phyloP scores from a whole-genome alignment of 257 asterid genomes.

The Catharanthus roseus region DNA sequence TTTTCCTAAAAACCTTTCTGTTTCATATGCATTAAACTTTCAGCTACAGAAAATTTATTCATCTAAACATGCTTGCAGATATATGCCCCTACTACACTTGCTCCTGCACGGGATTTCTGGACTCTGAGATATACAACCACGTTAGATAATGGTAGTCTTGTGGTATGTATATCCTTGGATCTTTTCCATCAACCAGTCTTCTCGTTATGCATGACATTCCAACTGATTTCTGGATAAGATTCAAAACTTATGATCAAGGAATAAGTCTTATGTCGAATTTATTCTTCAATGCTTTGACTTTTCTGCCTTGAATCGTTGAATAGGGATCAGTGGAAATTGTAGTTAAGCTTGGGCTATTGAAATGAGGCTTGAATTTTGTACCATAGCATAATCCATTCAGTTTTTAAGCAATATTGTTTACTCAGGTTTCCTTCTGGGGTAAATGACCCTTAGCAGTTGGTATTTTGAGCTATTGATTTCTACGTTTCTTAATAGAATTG shows the following conservation, averaged over 20 bases:
- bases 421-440: not conserved
- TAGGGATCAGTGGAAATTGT: not conserved
- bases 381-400: not conserved
- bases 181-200: not conserved
- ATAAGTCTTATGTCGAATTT: not conserved
- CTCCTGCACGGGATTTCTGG: conserved; percentile 99
- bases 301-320: not conserved
- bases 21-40: not conserved
- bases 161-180: conserved; percentile 47
- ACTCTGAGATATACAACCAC: conserved; percentile 92
- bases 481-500: not conserved
- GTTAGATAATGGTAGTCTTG: conserved; percentile 86
- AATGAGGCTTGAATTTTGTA: not conserved
- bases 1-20: not conserved
- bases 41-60: not conserved
- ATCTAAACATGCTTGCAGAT: conserved; percentile 38
- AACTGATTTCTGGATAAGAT: conserved; percentile 3
- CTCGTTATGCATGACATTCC: not conserved
- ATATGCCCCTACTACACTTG: conserved; percentile 91
- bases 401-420: too few species aligned
- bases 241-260: not conserved
- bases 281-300: not conserved
- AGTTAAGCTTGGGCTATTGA: not conserved
- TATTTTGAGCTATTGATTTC: not conserved
- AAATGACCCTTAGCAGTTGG: not conserved